Evolutionary conservation across 176 grass and related monocot genomes (phyloP), one percentile per base, ranked within the genome.

Genomic region (Eragrostis nindensis): DNA sequence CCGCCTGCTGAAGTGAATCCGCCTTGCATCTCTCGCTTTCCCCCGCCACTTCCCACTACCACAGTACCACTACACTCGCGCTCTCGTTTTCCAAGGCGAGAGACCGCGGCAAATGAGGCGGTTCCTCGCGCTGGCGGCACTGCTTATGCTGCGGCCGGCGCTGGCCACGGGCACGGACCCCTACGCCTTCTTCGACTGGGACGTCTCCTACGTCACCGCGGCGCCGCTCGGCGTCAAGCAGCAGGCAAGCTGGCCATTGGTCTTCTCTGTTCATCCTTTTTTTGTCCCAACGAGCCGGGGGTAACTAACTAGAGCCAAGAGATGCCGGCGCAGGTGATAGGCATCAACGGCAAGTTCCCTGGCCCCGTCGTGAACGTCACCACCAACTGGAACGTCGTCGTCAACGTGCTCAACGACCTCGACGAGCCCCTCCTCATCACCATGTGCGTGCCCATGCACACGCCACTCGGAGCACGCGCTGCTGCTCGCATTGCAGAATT

Each of bases 321-420:
- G 73, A 56, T 50, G 78, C 80, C 77, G 79, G 80, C 32, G 32
- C 71, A 97, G 94, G 91, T 97, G 65, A 86, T 97, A 66, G 94
- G 82, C 50, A 79, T 97, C 89, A 92, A 97, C 75, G 87, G 89
- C 71, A 80, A 92, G 86, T 97, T 92, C 48, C 94, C 94, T 3
- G 94, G 91, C 1, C 94, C 89, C 16, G 25, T 91, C 42, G 65
- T 97, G 59, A 94, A 97, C 84, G 56, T 97, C 68, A 84, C 66
- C 70, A 97, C 94, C 73, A 97, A 97, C 79, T 94, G 94, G 94
- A 97, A 94, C 68, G 84, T 97, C 38, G 87, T 94, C 65, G 91
- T 97, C 36, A 97, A 97, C 82, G 87, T 94, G 66, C 94, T 90
- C 67, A 97, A 94, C 76, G 89, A 94, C 73, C 85, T 97, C 38